A percentile compares a stretch with the other conserved stretches of the same genome.
These are phyloP conservation scores for Aspergillus aculeatinus DNA, from an alignment of 2,329 filamentous ascomycete genomes.

Conservation along the genomic window DNA sequence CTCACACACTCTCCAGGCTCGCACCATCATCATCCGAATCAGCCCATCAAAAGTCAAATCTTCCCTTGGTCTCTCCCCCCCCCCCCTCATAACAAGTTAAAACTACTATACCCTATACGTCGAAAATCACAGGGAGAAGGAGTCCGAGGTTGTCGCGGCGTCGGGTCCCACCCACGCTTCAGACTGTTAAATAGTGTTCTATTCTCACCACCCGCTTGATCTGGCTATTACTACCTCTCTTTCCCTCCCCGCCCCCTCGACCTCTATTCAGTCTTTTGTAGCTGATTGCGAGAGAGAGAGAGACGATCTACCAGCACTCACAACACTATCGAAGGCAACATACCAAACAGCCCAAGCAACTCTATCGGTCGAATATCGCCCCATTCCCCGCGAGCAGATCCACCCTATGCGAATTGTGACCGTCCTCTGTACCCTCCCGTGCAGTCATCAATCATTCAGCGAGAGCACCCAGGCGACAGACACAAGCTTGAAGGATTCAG, in stretches of 20 bases:
- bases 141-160: background rate
- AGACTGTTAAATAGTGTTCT: too few relatives aligned
- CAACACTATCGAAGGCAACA: background rate
- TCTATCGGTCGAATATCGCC: constrained; percentile 20
- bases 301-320: background rate
- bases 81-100: background rate
- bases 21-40: background rate
- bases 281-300: background rate
- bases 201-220: background rate
- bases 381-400: constrained; percentile 7
- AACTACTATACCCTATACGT: background rate
- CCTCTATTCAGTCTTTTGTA: background rate
- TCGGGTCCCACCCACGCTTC: too few relatives aligned
- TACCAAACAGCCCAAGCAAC: constrained; percentile 12
- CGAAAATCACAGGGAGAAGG: background rate
- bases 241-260: background rate
- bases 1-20: background rate
- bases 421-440: constrained; percentile 6
- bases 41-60: background rate
- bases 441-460: too few relatives aligned
- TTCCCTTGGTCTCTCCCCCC: too few relatives aligned
- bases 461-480: too few relatives aligned
- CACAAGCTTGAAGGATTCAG: too few relatives aligned
- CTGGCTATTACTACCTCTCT: too few relatives aligned
- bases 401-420: background rate